Conservation (phyloP, 2,329 filamentous ascomycete genomes). For the Scopulariopsis brevicaulis region DNA sequence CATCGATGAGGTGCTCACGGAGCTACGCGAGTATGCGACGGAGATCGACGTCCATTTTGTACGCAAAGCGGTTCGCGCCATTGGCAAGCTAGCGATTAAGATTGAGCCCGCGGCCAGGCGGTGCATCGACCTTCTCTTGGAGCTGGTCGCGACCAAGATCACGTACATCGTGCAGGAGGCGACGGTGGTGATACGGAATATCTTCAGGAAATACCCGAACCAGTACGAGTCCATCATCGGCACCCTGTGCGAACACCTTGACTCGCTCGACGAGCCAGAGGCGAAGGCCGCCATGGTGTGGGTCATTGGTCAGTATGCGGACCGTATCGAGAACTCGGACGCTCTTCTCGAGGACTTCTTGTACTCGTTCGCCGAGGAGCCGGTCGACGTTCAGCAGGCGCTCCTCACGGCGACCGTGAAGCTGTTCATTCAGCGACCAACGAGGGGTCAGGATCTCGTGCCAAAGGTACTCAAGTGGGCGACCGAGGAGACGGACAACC, state of each 20-base stretch:
- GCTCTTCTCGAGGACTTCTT: conserved; percentile 89
- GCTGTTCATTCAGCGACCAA: conserved; percentile 92
- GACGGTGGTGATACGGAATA: conserved; percentile 96
- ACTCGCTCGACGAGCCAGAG: conserved; percentile 93
- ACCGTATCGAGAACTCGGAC: conserved; percentile 94
- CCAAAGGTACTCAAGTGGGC: conserved; percentile 97
- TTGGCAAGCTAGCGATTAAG: conserved; percentile 97
- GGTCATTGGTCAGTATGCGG: conserved; percentile 97
- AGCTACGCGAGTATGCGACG: conserved; percentile 90
- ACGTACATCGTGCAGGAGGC: conserved; percentile 99
- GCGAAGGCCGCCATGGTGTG: conserved; percentile 98
- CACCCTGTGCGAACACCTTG: conserved; percentile 88
- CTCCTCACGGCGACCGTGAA: conserved; percentile 95
- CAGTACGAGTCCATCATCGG: conserved; percentile 97
- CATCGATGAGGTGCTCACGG: conserved; percentile 88
- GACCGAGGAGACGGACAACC: conserved; percentile 98
- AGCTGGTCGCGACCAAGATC: conserved; percentile 93
- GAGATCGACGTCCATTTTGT: conserved; percentile 99
- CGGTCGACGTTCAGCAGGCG: conserved; percentile 89
- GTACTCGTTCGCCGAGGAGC: conserved; percentile 86
- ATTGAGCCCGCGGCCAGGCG: conserved; percentile 86
- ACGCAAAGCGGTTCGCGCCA: conserved; percentile 91
- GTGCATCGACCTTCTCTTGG: conserved; percentile 86
- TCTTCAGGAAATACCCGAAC: conserved; percentile 98
- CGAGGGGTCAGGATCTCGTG: conserved; percentile 85